Evolutionary conservation across 2,329 filamentous ascomycete genomes (phyloP).

Genomic region (Penicillium janthinellum): DNA sequence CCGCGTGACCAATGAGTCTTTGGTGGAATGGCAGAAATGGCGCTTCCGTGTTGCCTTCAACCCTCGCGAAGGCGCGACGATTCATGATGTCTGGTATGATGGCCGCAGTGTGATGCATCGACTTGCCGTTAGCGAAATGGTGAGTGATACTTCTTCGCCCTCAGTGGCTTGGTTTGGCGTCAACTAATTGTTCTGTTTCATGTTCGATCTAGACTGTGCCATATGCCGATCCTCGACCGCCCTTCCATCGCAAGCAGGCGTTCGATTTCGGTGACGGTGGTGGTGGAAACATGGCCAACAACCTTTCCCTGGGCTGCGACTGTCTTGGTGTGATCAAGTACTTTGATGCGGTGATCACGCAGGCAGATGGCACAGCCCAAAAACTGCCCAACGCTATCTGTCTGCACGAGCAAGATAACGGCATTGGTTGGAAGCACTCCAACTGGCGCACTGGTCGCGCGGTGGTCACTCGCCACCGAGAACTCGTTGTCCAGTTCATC

Average conservation of each 20-base stretch:
- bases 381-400: constrained; percentile 65
- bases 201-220: constrained; percentile 50
- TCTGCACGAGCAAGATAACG: constrained; percentile 67
- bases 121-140: constrained; percentile 69
- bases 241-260: constrained; percentile 69
- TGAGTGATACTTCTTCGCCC: constrained; percentile 24
- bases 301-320: constrained; percentile 54
- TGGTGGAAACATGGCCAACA: constrained; percentile 67
- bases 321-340: constrained; percentile 68
- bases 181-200: background rate
- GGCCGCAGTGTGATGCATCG: constrained; percentile 67
- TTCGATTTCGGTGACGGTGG: constrained; percentile 74
- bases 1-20: constrained; percentile 43
- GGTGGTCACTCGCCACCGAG: constrained; percentile 61
- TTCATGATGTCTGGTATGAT: constrained; percentile 71
- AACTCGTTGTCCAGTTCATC: constrained; percentile 66
- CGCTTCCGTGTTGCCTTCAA: constrained; percentile 63
- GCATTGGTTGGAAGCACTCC: constrained; percentile 69
- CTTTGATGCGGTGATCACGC: constrained; percentile 60
- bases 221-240: constrained; percentile 66
- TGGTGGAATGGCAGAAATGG: constrained; percentile 67
- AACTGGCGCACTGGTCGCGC: constrained; percentile 67
- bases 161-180: background rate
- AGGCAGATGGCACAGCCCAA: constrained; percentile 56
- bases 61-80: constrained; percentile 66